Percentiles rank a stretch among this genome's conserved stretches.
phyloP scores from a whole-genome alignment of 805 yeast species.

The Saturnispora mendoncae region DNA sequence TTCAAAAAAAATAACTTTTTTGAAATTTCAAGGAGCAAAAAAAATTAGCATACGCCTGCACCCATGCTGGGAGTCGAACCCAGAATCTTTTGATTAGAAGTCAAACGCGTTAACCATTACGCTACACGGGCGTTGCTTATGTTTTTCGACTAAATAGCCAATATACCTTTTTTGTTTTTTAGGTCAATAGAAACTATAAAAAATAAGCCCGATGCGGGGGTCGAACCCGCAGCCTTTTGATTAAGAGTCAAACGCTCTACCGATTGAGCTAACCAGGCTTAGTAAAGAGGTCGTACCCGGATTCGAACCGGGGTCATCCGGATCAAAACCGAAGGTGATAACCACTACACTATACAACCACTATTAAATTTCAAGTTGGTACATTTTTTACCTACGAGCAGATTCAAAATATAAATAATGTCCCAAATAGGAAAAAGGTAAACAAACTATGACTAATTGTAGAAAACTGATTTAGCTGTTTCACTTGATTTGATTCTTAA shows the following conservation, averaged over 20 bases:
- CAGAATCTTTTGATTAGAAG: conserved; percentile 59
- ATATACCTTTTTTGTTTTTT: not conserved
- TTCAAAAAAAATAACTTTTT: no score
- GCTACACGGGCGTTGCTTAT: conserved; percentile 42
- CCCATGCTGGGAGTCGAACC: conserved; percentile 51
- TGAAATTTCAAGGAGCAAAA: no score
- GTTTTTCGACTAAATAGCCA: not conserved
- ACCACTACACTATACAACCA: conserved; percentile 65
- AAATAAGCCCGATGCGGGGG: conserved; percentile 15
- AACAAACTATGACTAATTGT: no score
- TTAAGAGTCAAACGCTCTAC: conserved; percentile 16
- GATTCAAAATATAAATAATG: no score
- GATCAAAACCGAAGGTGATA: conserved; percentile 75
- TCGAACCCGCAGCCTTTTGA: conserved; percentile 16
- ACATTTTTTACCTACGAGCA: no score
- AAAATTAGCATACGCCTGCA: conserved; percentile 21
- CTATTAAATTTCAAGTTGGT: no score
- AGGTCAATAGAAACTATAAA: not conserved
- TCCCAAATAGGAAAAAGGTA: no score
- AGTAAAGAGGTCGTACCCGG: conserved; percentile 63
- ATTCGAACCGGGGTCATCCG: conserved; percentile 77
- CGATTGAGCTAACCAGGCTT: conserved; percentile 16
- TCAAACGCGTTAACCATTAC: conserved; percentile 62
- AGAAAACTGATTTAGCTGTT: no score
- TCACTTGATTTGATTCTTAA: no score